Percentiles rank a stretch among this genome's conserved stretches.
These are phyloP conservation scores for barley (Hordeum vulgare) DNA, from an alignment of 176 grass and related monocot genomes.

Conservation along the genomic window DNA sequence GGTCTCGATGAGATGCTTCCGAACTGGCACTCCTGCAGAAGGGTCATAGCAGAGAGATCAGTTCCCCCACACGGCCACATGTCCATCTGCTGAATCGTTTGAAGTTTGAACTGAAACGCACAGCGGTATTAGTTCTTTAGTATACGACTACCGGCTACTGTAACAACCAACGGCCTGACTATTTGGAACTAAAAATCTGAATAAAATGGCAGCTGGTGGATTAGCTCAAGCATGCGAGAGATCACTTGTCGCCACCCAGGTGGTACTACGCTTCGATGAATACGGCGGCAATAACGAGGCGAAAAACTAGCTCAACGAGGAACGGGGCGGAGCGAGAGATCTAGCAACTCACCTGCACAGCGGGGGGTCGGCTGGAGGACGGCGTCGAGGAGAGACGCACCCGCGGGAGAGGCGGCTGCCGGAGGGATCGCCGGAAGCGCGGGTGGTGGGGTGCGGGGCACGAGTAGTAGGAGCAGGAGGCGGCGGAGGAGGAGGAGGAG, in stretches of 20 bases:
- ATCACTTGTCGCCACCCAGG: neutral
- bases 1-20: neutral
- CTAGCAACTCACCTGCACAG: slow-evolving; percentile 11
- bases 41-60: neutral
- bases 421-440: slow-evolving; percentile 19
- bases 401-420: neutral
- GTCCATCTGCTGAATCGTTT: neutral
- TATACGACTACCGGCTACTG: neutral
- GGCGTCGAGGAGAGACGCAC: neutral
- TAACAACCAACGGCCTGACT: neutral
- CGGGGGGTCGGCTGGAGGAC: neutral
- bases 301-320: neutral
- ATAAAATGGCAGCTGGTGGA: slow-evolving; percentile 9
- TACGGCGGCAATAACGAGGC: slow-evolving; percentile 16
- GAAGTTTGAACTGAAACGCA: neutral
- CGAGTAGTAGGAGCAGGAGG: neutral
- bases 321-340: slow-evolving; percentile 8
- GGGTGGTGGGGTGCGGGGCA: neutral
- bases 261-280: neutral
- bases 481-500: neutral
- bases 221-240: neutral
- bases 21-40: slow-evolving; percentile 11
- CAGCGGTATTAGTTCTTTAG: too few species aligned
- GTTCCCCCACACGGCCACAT: neutral
- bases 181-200: neutral